These are phyloP conservation scores for Fusarium subtropicale DNA, from an alignment of 2,329 filamentous ascomycete species.

Conservation along the genomic window DNA sequence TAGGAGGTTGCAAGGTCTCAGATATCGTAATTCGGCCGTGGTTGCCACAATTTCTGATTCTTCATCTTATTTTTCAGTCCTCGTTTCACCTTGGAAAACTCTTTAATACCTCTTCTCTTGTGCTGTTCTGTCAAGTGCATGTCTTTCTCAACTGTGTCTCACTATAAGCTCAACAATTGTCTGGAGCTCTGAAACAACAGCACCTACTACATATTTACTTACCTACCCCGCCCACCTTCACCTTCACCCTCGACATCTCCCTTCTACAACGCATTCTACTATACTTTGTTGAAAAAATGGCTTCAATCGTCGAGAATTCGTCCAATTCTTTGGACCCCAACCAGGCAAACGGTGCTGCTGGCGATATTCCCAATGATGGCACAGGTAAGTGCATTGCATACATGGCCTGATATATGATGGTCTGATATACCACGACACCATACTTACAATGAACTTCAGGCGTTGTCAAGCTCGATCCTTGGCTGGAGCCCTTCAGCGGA, in stretches of 20 bases:
- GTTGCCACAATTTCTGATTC: constrained; percentile 33
- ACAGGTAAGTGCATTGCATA: constrained; percentile 67
- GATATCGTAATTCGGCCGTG: constrained; percentile 38
- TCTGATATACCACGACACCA: constrained; percentile 36
- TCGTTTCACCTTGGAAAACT: constrained; percentile 29
- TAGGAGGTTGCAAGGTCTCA: constrained; percentile 41
- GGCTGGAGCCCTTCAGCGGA: constrained; percentile 86
- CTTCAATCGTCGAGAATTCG: constrained; percentile 53
- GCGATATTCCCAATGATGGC: constrained; percentile 73
- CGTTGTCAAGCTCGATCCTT: constrained; percentile 88
- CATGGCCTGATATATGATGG: constrained; percentile 33
- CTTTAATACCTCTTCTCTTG: constrained; percentile 9
- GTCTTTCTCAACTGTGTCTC: constrained; percentile 39
- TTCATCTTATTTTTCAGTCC: constrained; percentile 29
- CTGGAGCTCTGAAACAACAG: constrained; percentile 41
- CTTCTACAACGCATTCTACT: constrained; percentile 33
- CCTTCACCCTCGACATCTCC: constrained; percentile 30
- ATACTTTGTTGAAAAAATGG: constrained; percentile 49
- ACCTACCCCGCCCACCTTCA: constrained; percentile 39
- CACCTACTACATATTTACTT: constrained; percentile 27
- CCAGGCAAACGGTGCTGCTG: constrained; percentile 55
- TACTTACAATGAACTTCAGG: constrained; percentile 63
- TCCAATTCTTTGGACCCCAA: constrained; percentile 58
- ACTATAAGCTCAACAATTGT: constrained; percentile 39
- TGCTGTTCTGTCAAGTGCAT: constrained; percentile 22